phyloP scores from a whole-genome alignment of 352 stramenopile genomes.

The Pelagophyceae sp. region DNA sequence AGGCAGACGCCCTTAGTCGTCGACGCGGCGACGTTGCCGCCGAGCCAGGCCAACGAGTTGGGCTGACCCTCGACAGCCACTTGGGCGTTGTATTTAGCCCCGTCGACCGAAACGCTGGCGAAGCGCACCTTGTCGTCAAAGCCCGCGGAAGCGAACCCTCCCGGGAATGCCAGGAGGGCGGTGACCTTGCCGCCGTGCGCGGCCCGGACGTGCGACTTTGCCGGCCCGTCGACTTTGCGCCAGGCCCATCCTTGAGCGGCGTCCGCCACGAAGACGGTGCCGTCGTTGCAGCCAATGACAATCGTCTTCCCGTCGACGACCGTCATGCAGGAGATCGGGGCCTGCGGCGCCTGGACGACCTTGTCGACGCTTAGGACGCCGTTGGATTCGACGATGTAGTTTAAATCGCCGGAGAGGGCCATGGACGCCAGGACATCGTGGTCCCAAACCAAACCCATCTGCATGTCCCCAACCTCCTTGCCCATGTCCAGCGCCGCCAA shows the following conservation, averaged over 20 bases:
- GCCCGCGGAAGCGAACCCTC: neutral
- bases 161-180: neutral
- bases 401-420: conserved; percentile 64
- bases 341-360: conserved; percentile 21
- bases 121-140: conserved; percentile 20
- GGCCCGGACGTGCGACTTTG: neutral
- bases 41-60: neutral
- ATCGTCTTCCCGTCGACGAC: conserved; percentile 14
- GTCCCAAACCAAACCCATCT: conserved; percentile 60
- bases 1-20: conserved; percentile 21
- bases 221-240: no score
- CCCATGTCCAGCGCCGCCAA: conserved; percentile 63
- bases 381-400: conserved; percentile 55
- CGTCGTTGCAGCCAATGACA: conserved; percentile 17
- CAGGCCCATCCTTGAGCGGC: neutral
- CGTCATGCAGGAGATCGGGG: conserved; percentile 12
- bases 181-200: conserved; percentile 18
- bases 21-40: conserved; percentile 20
- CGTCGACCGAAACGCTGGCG: conserved; percentile 3
- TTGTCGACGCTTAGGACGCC: neutral
- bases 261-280: conserved; percentile 11
- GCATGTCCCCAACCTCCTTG: conserved; percentile 63
- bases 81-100: conserved; percentile 6
- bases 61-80: conserved; percentile 22
- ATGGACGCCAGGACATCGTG: conserved; percentile 63